phyloP scores from a whole-genome alignment of 768 basidiomycete species.

The Multifurca ochricompacta region DNA sequence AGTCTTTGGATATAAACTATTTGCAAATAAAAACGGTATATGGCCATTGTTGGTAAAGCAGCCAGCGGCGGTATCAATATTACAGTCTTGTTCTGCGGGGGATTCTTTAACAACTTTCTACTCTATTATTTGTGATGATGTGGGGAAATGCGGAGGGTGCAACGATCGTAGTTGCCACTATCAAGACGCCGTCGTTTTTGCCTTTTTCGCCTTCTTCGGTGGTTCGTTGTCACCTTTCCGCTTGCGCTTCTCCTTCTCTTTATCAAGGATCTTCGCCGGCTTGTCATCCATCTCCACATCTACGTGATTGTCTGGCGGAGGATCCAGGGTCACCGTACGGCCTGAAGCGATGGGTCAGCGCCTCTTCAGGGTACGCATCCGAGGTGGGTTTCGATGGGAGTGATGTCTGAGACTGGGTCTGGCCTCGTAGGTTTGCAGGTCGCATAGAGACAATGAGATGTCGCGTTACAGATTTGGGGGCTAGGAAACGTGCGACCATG shows the following conservation, averaged over 20 bases:
- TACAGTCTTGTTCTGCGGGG: too few relatives aligned
- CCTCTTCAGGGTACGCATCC: slow-evolving; percentile 18
- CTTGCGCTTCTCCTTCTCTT: slow-evolving; percentile 6
- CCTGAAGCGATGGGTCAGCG: slow-evolving; percentile 16
- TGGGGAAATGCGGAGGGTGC: too few relatives aligned
- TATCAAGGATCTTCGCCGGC: not conserved
- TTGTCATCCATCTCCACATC: slow-evolving; percentile 7
- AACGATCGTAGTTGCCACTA: too few relatives aligned
- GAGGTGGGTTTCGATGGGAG: slow-evolving; percentile 1
- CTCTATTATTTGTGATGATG: too few relatives aligned
- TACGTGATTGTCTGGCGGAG: not conserved
- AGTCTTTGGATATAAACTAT: too few relatives aligned
- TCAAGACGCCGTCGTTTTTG: not conserved
- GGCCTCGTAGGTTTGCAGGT: slow-evolving; percentile 5
- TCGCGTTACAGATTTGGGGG: slow-evolving; percentile 11
- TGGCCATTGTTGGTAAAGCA: too few relatives aligned
- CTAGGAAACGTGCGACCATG: not conserved
- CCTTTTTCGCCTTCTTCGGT: slow-evolving; percentile 17
- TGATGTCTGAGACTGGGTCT: not conserved
- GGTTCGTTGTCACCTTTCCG: slow-evolving; percentile 12
- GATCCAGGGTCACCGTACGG: slow-evolving; percentile 16
- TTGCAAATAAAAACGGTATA: too few relatives aligned
- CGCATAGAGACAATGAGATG: slow-evolving; percentile 15
- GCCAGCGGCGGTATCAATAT: too few relatives aligned
- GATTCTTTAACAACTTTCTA: too few relatives aligned